Evolutionary conservation across 2,329 filamentous ascomycete species (phyloP).

Genomic region (Lasiodiplodia citricola): DNA sequence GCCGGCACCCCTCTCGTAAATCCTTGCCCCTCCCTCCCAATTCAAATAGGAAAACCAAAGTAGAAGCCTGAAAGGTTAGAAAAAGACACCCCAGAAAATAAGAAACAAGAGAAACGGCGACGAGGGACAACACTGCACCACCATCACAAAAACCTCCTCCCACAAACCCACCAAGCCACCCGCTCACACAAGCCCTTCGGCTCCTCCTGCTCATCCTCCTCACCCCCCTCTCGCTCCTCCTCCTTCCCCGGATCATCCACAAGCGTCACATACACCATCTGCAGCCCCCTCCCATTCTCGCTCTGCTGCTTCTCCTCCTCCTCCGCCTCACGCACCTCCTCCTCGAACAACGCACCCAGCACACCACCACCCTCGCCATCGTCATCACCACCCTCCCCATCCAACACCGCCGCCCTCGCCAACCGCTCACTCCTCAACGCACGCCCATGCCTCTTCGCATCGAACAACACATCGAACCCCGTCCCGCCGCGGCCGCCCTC

Average conservation of each 20-base stretch:
- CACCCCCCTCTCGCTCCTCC: not conserved
- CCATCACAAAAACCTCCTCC: not conserved
- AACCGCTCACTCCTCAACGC: not conserved
- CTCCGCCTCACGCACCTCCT: not conserved
- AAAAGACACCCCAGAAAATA: no score
- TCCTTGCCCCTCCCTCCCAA: no score
- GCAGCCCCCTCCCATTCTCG: not conserved
- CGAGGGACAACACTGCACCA: no score
- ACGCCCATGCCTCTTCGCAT: not conserved
- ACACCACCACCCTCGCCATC: not conserved
- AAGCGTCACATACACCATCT: conserved; percentile 10
- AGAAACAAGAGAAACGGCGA: no score
- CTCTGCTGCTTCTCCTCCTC: not conserved
- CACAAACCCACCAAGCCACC: not conserved
- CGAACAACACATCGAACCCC: not conserved
- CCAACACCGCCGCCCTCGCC: not conserved
- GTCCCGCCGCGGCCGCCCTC: no score
- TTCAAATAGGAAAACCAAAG: no score
- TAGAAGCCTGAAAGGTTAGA: no score
- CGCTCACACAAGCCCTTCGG: not conserved
- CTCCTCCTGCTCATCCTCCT: not conserved
- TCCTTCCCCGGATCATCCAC: not conserved
- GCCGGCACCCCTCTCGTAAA: no score
- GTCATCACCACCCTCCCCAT: not conserved
- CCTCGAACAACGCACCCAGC: not conserved